Conservation (phyloP, 768 basidiomycete genomes). For the Psilocybe cyanescens region DNA sequence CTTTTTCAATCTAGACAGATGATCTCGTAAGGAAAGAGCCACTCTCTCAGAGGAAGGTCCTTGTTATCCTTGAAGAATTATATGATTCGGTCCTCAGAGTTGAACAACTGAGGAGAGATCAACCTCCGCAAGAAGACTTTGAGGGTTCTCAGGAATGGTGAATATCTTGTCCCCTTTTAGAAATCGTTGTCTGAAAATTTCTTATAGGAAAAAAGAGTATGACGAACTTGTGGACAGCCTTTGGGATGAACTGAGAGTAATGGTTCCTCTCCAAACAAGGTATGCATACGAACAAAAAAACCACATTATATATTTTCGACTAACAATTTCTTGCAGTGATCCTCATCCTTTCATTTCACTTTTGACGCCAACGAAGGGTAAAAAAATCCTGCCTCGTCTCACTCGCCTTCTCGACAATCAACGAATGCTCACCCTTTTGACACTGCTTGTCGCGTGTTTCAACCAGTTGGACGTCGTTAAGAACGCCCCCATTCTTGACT, state of each 20-base stretch:
- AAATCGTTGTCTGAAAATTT: neutral
- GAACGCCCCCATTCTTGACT: conserved; percentile 74
- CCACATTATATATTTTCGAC: neutral
- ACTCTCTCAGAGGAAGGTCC: conserved; percentile 75
- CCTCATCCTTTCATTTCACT: conserved; percentile 98
- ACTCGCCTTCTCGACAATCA: conserved; percentile 80
- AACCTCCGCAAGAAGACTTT: conserved; percentile 67
- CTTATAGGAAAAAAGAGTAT: conserved; percentile 58
- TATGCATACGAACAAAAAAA: conserved; percentile 28
- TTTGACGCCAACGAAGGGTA: conserved; percentile 87
- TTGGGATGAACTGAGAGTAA: conserved; percentile 84
- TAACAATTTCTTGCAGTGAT: conserved; percentile 50
- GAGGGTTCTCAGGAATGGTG: conserved; percentile 50
- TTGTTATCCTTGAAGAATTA: conserved; percentile 79
- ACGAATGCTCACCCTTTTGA: conserved; percentile 85
- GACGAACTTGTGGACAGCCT: conserved; percentile 65
- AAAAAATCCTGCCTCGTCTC: conserved; percentile 87
- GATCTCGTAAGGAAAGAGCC: conserved; percentile 72
- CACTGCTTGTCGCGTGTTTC: conserved; percentile 93
- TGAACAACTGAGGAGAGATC: conserved; percentile 84
- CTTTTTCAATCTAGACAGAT: conserved; percentile 47
- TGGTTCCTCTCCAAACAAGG: conserved; percentile 94
- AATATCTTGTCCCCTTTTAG: conserved; percentile 18
- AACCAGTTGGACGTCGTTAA: conserved; percentile 90
- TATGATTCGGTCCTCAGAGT: conserved; percentile 85